phyloP scores from a whole-genome alignment of 2,329 filamentous ascomycete species.

The Madurella fahalii region DNA sequence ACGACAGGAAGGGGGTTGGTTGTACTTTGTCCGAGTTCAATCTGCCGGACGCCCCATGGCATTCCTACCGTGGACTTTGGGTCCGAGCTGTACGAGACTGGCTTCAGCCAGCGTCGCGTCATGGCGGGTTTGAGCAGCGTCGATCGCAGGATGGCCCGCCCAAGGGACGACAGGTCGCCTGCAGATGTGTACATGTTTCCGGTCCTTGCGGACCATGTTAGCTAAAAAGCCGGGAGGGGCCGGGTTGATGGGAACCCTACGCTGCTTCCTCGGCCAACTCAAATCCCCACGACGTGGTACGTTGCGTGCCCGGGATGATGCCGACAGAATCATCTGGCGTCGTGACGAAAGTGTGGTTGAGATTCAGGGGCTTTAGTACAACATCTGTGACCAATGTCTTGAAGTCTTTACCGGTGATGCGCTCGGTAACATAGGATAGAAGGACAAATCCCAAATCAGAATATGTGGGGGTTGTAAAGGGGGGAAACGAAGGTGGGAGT shows the following conservation, averaged over 20 bases:
- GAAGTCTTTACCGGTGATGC: constrained; percentile 33
- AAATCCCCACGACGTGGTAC: constrained; percentile 32
- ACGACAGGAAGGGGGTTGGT: not conserved
- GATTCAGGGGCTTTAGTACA: constrained; percentile 31
- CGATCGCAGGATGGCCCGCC: constrained; percentile 31
- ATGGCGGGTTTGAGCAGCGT: constrained; percentile 29
- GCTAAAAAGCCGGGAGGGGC: not conserved
- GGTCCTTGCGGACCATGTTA: constrained; percentile 22
- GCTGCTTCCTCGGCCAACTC: constrained; percentile 32
- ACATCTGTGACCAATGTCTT: constrained; percentile 29
- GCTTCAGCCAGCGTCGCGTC: constrained; percentile 34
- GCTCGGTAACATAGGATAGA: constrained; percentile 35
- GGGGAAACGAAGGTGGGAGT: constrained; percentile 30
- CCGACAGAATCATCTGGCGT: constrained; percentile 32
- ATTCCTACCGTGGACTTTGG: constrained; percentile 29
- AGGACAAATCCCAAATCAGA: constrained; percentile 38
- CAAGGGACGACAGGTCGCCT: constrained; percentile 30
- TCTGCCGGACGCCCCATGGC: constrained; percentile 33
- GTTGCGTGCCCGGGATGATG: constrained; percentile 33
- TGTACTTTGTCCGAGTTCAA: constrained; percentile 25
- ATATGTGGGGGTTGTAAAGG: constrained; percentile 36
- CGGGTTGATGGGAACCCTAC: constrained; percentile 16
- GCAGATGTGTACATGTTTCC: constrained; percentile 33
- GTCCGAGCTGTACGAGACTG: constrained; percentile 31
- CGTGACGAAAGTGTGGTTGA: constrained; percentile 32